Base-by-base conservation (phyloP, 306 rosid genomes). In the Corylus americana region DNA sequence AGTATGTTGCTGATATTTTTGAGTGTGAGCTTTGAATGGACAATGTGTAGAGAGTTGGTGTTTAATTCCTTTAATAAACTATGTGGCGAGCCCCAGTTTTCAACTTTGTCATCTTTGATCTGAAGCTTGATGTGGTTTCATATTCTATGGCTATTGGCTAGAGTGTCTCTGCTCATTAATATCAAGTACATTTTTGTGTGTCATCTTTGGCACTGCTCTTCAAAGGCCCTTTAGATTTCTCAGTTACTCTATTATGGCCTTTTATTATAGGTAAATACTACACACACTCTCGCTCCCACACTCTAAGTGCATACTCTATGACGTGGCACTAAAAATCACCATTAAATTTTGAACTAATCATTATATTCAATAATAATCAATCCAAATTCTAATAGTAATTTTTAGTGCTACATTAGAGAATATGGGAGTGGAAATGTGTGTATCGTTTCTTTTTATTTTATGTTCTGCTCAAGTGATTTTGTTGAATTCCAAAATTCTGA, bases 1-100 rank as follows among this genome's bases (percentile, higher is more conserved):
- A 13, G 74, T 61, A 81, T 83, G 55, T 71, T 85, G 80, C 74
- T 50, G 83, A 22, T 58, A 72, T 85, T 53, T 85, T 53, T 79
- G 49, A 77, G 81, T 75, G 80, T 79, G 88, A 84, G 84, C 75
- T 66, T 77, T 75, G 62, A 73, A 61, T 58, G 77, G 74, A 57
- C 35, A 55, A 58, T 20, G 55, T 70, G 51, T 66, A 16, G 78
- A 71, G 72, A 77, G 76, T 57, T 80, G 72, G 77, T 18, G 63
- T 27, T 67, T 45, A 49, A 22, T 84, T 51, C 48, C 59, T 81
- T 50, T 17, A 71, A 79, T 76, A 74, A 80, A 82, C 59, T 29
- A 62, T 70, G 58, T 49, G 63, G 70, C 39, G 57, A 54, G 68
- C 47, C 29, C 29, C 54, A 58, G 29, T 55, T 75, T 42, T 63